Evolutionary conservation across 2,329 filamentous ascomycete genomes (phyloP), one percentile per base, ranked within the genome.

Genomic region (Colletotrichum sp.): DNA sequence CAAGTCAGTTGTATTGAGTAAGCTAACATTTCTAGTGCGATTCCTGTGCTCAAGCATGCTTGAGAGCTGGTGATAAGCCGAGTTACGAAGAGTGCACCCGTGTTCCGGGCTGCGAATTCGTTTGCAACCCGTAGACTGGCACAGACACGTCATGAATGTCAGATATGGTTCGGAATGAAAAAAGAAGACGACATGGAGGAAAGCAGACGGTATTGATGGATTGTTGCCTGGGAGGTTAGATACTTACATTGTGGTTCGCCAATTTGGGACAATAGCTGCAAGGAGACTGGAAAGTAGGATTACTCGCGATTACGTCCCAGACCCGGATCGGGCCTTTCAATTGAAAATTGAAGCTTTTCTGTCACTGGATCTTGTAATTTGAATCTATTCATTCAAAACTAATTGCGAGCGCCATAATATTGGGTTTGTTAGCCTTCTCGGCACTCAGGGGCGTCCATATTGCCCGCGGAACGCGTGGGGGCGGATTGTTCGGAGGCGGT

Each of bases 401-500:
- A 48, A 4, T 1, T 48, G n/a, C 10, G 43, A 48, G 43, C 10
- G n/a, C 43, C 43, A 52, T 52, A 52, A 21, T 52, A 52, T 52
- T 63, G 32, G 34, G 60, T 63, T 63, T 10, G 6, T 13, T 63
- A 63, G 60, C 12, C 21, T 21, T 63, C 28, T 63, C n/a, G 60
- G 60, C 60, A 21, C n/a, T 63, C 13, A 63, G 60, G 60, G 60
- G 32, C 28, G 15, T 26, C 13, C n/a, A 32, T 10, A 63, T 30
- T 34, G 28, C 60, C 60, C 43, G 60, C 60, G 60, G 60, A 63
- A 63, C 60, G 60, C 60, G 60, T 63, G 60, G 60, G 60, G 32
- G n/a, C 43, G 43, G 43, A 52, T 21, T 52, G n/a, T 52, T 52
- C n/a, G 43, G 43, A 52, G n/a, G n/a, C 10, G 6, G 8, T 7